Evolutionary conservation across 1,284 basidiomycete species (phyloP).

Genomic region (Hypsizygus ulmarius): DNA sequence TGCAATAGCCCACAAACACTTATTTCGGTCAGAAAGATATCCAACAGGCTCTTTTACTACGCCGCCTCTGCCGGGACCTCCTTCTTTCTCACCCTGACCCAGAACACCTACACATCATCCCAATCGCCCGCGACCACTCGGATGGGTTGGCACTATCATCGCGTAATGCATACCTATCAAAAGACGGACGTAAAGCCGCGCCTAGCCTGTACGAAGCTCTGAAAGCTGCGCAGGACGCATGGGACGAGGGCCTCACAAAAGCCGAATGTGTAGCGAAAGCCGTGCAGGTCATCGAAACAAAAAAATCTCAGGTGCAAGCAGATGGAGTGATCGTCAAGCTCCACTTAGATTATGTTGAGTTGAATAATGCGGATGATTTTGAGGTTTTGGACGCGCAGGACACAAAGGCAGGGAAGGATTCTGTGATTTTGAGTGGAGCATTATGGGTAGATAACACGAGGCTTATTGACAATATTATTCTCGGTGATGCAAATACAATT

Average conservation of each 20-base stretch:
- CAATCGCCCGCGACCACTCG: conserved; percentile 70
- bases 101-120: conserved; percentile 75
- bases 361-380: conserved; percentile 83
- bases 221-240: conserved; percentile 50
- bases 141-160: conserved; percentile 84
- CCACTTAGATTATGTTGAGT: conserved; percentile 81
- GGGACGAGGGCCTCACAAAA: conserved; percentile 52
- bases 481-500: conserved; percentile 50
- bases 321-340: conserved; percentile 57
- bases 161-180: conserved; percentile 83
- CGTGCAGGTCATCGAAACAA: conserved; percentile 36
- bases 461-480: conserved; percentile 89
- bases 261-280: conserved; percentile 51
- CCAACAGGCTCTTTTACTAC: conserved; percentile 89
- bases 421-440: conserved; percentile 84
- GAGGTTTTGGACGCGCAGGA: conserved; percentile 47
- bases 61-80: conserved; percentile 82
- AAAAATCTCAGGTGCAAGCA: conserved; percentile 28
- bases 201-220: conserved; percentile 75
- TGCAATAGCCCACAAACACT: conserved; percentile 74
- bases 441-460: conserved; percentile 86
- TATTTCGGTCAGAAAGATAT: conserved; percentile 99
- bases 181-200: conserved; percentile 64
- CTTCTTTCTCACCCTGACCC: conserved; percentile 75
- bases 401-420: conserved; percentile 24